Evolutionary conservation across 164 flowering plant genomes (phyloP).

Genomic region (Macadamia integrifolia): DNA sequence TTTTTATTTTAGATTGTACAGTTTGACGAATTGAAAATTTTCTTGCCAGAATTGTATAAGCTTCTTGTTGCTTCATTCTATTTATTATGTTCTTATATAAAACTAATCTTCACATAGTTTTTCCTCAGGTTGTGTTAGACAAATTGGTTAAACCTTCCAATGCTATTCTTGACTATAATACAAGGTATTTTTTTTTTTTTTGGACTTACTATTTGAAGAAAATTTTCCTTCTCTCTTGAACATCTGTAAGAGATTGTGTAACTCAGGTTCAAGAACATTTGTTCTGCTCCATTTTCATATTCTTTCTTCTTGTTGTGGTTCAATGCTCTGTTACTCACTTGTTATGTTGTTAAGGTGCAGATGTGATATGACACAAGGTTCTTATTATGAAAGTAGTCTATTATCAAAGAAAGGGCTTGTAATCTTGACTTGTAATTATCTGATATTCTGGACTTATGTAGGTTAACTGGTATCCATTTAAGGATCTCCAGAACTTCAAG

Average conservation of each 20-base stretch:
- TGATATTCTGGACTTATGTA: too few relatives aligned
- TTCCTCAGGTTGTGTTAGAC: conserved; percentile 74
- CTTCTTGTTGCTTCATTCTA: too few relatives aligned
- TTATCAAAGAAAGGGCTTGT: background rate
- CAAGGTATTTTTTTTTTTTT: conserved; percentile 51
- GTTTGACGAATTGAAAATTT: too few relatives aligned
- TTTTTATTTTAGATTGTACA: too few relatives aligned
- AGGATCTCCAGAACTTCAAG: too few relatives aligned
- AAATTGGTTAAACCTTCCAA: conserved; percentile 90
- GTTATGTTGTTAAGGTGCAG: background rate
- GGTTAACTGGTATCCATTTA: too few relatives aligned
- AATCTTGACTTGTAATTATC: background rate
- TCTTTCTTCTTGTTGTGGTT: too few relatives aligned
- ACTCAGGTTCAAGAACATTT: too few relatives aligned
- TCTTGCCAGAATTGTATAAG: too few relatives aligned
- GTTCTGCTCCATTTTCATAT: too few relatives aligned
- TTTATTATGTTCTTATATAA: background rate
- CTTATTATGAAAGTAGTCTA: background rate
- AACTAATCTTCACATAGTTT: background rate
- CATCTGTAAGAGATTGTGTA: background rate
- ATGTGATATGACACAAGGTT: background rate
- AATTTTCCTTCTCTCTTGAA: background rate
- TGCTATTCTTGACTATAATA: conserved; percentile 75
- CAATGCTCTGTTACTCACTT: background rate
- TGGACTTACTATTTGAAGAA: background rate